Conservation (phyloP, 164 flowering plant genomes). For the Amborella trichopoda region DNA sequence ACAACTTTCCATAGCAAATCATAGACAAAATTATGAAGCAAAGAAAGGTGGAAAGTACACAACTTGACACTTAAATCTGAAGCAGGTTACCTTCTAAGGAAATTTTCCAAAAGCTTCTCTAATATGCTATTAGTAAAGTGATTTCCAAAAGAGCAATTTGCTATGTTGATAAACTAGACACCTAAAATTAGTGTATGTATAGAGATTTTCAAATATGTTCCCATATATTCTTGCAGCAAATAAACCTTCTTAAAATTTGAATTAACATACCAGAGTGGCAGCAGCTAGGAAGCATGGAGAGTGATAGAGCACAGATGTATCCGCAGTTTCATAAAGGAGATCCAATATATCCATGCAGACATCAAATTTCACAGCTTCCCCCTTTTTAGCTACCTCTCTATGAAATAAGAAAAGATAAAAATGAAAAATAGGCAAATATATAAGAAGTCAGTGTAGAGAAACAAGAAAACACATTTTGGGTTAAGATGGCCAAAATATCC, state of each 20-base stretch:
- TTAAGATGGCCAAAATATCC: not conserved
- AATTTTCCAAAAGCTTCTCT: too few relatives aligned
- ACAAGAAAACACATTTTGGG: not conserved
- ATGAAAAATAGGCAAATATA: not conserved
- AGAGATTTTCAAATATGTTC: not conserved
- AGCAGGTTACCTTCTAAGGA: too few relatives aligned
- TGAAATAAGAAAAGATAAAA: not conserved
- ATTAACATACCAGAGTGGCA: slow-evolving; percentile 42
- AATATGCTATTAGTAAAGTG: too few relatives aligned
- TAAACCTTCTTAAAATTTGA: not conserved
- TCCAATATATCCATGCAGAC: slow-evolving; percentile 77
- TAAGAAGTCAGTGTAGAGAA: not conserved
- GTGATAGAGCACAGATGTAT: slow-evolving; percentile 23
- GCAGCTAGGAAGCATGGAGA: slow-evolving; percentile 63
- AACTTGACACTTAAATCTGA: too few relatives aligned
- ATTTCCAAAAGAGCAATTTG: too few relatives aligned
- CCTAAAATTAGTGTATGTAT: not conserved
- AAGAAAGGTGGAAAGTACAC: too few relatives aligned
- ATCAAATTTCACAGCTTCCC: slow-evolving; percentile 43
- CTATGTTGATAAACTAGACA: not conserved
- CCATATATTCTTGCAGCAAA: not conserved
- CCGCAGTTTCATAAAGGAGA: slow-evolving; percentile 67
- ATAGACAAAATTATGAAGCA: too few relatives aligned
- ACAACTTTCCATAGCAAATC: too few relatives aligned
- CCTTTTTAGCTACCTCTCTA: slow-evolving; percentile 54